phyloP scores from a whole-genome alignment of 208 protist species.

The Leishmania amazonensis region DNA sequence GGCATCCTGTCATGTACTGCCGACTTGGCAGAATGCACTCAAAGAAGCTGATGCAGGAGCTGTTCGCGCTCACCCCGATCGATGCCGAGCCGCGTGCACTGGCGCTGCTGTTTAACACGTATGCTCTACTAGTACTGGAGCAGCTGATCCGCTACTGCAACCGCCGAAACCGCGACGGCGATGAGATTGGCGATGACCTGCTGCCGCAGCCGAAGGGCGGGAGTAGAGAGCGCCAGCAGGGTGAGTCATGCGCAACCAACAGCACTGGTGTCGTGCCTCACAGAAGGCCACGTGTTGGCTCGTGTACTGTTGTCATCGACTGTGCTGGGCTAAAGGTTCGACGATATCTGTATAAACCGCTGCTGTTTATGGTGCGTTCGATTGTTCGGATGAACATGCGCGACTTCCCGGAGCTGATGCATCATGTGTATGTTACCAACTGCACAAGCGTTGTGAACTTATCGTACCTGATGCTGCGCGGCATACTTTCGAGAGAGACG shows the following conservation, averaged over 20 bases:
- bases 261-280: slow-evolving; percentile 10
- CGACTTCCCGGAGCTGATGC: slow-evolving; percentile 64
- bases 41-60: slow-evolving; percentile 38
- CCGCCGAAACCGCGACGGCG: slow-evolving; percentile 25
- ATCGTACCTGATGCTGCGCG: slow-evolving; percentile 34
- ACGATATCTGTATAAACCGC: slow-evolving; percentile 37
- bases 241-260: not conserved
- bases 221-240: not conserved
- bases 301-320: slow-evolving; percentile 50
- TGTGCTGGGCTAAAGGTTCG: slow-evolving; percentile 37
- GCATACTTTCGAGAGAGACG: slow-evolving; percentile 25
- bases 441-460: slow-evolving; percentile 38
- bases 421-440: slow-evolving; percentile 63
- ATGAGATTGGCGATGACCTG: slow-evolving; percentile 24
- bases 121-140: slow-evolving; percentile 50
- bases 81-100: slow-evolving; percentile 47
- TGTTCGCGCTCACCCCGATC: slow-evolving; percentile 53
- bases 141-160: slow-evolving; percentile 60
- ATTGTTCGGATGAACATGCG: slow-evolving; percentile 41
- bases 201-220: not conserved
- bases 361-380: slow-evolving; percentile 38
- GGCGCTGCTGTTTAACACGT: slow-evolving; percentile 53
- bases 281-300: slow-evolving; percentile 24
- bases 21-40: slow-evolving; percentile 34
- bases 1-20: slow-evolving; percentile 68